A percentile compares a stretch with the other conserved stretches of the same genome.
Conservation (phyloP, 805 yeast genomes). For the Wickerhamiella shivajii region DNA sequence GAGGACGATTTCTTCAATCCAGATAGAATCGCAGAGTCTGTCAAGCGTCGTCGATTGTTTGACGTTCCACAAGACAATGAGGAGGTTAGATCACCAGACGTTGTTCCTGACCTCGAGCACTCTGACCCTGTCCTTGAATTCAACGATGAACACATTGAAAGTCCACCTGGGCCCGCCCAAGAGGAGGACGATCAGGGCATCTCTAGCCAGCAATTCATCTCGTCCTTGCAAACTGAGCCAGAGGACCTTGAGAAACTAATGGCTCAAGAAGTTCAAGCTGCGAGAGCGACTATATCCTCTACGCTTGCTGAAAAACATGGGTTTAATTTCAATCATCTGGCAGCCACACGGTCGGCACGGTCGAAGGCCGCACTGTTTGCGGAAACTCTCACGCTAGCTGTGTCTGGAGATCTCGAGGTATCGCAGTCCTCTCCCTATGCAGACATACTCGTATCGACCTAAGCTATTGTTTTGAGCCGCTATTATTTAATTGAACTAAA, state of each 20-base stretch:
- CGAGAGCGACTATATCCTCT: no score
- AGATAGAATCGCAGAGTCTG: slow-evolving; percentile 1
- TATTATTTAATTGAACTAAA: no score
- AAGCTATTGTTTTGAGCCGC: no score
- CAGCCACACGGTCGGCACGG: no score
- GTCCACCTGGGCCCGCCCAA: no score
- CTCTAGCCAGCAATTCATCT: slow-evolving; percentile 1
- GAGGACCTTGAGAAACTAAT: slow-evolving; percentile 6
- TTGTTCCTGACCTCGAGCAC: slow-evolving; percentile 4
- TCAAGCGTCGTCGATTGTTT: slow-evolving; percentile 5
- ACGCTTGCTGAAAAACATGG: no score
- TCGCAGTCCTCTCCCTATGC: slow-evolving; percentile 2
- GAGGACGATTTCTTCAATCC: slow-evolving; percentile 5
- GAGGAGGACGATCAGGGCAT: slow-evolving; percentile 1
- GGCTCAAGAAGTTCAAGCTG: slow-evolving; percentile 7
- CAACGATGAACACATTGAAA: not conserved
- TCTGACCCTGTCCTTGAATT: not conserved
- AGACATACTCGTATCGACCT: slow-evolving; percentile 1
- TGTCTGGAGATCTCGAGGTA: slow-evolving; percentile 1
- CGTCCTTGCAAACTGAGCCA: slow-evolving; percentile 1
- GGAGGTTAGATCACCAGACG: slow-evolving; percentile 5
- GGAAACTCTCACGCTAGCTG: slow-evolving; percentile 4
- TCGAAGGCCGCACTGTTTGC: slow-evolving; percentile 5
- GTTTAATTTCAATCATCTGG: no score
- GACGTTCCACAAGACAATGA: not conserved